phyloP scores from a whole-genome alignment of 2,329 filamentous ascomycete genomes.

The Sordariomycetes sp. region DNA sequence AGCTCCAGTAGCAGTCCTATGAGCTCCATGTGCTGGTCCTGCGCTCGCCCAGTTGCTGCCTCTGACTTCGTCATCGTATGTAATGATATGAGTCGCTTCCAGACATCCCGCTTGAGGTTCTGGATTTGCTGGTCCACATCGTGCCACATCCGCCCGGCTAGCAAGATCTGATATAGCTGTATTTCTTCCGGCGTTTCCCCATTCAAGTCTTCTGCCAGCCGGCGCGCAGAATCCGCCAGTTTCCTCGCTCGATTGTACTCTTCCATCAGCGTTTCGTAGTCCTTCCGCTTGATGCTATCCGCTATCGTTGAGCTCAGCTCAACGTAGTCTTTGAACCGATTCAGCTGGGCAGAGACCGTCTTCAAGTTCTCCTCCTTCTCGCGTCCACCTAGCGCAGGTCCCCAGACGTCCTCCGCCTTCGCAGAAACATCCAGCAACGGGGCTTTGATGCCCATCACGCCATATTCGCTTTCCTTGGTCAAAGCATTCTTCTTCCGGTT shows the following conservation, averaged over 20 bases:
- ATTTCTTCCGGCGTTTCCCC: constrained; percentile 58
- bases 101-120: constrained; percentile 79
- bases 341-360: constrained; percentile 63
- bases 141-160: constrained; percentile 90
- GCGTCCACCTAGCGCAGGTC: constrained; percentile 80
- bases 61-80: constrained; percentile 48
- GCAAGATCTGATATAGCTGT: constrained; percentile 76
- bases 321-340: constrained; percentile 72
- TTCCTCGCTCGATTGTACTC: constrained; percentile 77
- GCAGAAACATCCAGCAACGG: constrained; percentile 83
- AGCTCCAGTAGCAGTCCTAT: constrained; percentile 86
- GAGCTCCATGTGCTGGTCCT: constrained; percentile 83
- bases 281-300: constrained; percentile 81
- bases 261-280: constrained; percentile 81
- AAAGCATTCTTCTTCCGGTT: constrained; percentile 79
- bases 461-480: constrained; percentile 86
- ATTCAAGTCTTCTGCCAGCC: constrained; percentile 49
- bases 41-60: constrained; percentile 40
- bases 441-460: constrained; percentile 76
- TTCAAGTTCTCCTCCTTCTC: constrained; percentile 88
- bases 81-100: constrained; percentile 67
- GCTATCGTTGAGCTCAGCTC: constrained; percentile 70
- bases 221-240: constrained; percentile 69
- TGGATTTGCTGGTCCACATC: constrained; percentile 85
- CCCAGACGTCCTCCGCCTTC: constrained; percentile 97